Evolutionary conservation across 305 asterid genomes (phyloP), one percentile per base, ranked within the genome.

Genomic region (Fraxinus floribunda): DNA sequence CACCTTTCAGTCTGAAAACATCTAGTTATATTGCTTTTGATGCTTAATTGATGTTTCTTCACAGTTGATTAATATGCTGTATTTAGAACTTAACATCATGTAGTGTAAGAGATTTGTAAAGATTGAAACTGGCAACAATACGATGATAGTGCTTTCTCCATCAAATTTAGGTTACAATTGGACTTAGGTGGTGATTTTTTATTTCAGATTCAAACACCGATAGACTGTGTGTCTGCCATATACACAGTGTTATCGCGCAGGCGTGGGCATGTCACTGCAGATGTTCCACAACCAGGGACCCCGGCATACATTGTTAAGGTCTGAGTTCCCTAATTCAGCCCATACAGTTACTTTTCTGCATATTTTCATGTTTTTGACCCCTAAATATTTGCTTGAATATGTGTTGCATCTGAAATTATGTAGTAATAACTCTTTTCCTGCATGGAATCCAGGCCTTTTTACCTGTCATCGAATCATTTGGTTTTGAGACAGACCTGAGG

Each of bases 271-370:
- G 98, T 96, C 82, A 96, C 98, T 46, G 97, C 97, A 18, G 98
- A 96, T 79, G 95, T 96, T 86, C 98, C 99, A 44, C 99, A 94
- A 85, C 97, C 98, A 9, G 99, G 99, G 66, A 95, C 99, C 29
- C 98, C 98, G 39, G 94, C 98, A 80, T 93, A 94, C 86, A 94
- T 96, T 80, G 99, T 96, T 44, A 96, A 94, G 98, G 99, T 95
- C 49, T 82, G 91, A 66, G 66, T 79, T 15, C 81, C 38, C 20
- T 70, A 30, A 70, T 70, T 70, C 39, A 5, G 73, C 11, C 11
- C 41, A 5, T 70, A 30, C 75, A 10, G 41, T 4, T 30, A 29
- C 39, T 29, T 30, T 70, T 70, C n/a, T 68, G 38, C 32, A 13
- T 10, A 68, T 29, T 11, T 68, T 4, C 75, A 70, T 55, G 24